Base-by-base conservation (phyloP, 495 filamentous ascomycete species). In the Neurospora pannonica region DNA sequence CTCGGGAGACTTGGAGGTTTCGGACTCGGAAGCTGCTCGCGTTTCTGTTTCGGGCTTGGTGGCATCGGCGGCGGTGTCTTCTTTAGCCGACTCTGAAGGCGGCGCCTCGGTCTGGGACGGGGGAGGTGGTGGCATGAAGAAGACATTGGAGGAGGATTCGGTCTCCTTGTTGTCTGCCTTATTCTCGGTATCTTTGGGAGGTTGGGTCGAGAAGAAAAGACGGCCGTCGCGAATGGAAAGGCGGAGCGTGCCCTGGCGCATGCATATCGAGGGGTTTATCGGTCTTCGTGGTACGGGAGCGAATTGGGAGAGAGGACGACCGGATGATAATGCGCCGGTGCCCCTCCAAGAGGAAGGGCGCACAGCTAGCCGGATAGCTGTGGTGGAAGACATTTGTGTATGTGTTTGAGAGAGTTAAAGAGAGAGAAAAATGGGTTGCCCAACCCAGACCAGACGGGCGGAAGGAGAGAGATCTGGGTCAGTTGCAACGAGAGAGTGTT, bases 321-420 rank as follows among this genome's bases (percentile, higher is more conserved):
- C 54, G 54, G 54, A 67, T 19, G 54, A 67, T 19, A 67, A 19
- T 19, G 54, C 54, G 54, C 54, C 28, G 54, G 24, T 67, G 70
- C 71, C 38, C 76, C 54, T 73, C 75, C 74, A 31, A 70, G 54
- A 40, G 24, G 54, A 67, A 67, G 78, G 78, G 60, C 78, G 80
- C 74, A 74, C 78, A 72, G 78, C 80, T 36, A 80, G 74, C 37
- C 76, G 77, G 34, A 81, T 28, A 42, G 77, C 79, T 77, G 77
- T 72, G 70, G 74, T 75, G 62, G 78, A 70, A 43, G 80, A 77
- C 80, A 81, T 81, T 77, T 28, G 6, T 62, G 28, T 28, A 5
- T 13, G 48, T 31, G 17, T 7, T 60, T 5, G 28, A 67, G 54
- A 2, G 54, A 34, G 13, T 62, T 5, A 48, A 21, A 24, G n/a